Percentiles rank a stretch among this genome's conserved stretches.
Conservation (phyloP, 2,329 filamentous ascomycete genomes). For the Escovopsis weberi region DNA sequence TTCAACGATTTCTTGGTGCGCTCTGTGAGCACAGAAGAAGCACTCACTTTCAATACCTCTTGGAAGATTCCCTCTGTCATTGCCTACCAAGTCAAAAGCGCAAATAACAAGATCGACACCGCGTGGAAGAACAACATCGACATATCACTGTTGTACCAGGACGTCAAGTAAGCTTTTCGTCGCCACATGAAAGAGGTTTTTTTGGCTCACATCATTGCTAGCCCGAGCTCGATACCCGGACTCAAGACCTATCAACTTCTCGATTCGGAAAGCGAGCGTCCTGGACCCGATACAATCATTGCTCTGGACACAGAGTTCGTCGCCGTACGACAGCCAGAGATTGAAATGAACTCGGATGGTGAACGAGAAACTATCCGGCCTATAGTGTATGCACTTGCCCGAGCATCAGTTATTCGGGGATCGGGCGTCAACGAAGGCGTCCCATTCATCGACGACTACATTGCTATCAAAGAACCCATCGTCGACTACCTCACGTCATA, state of each 20-base stretch:
- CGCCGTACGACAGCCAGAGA: slow-evolving; percentile 79
- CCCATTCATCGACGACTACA: slow-evolving; percentile 96
- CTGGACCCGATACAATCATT: slow-evolving; percentile 58
- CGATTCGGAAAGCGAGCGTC: slow-evolving; percentile 44
- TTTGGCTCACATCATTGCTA: background rate
- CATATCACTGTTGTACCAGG: slow-evolving; percentile 68
- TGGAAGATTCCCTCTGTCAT: slow-evolving; percentile 92
- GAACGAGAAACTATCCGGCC: slow-evolving; percentile 84
- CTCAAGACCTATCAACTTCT: slow-evolving; percentile 47
- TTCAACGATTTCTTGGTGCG: slow-evolving; percentile 96
- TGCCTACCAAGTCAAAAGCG: slow-evolving; percentile 68
- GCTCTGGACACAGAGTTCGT: slow-evolving; percentile 97
- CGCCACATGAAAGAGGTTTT: background rate
- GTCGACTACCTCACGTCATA: slow-evolving; percentile 92
- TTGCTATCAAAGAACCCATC: slow-evolving; percentile 76
- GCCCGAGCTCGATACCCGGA: slow-evolving; percentile 11
- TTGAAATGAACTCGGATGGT: slow-evolving; percentile 90
- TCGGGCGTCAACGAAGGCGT: slow-evolving; percentile 61
- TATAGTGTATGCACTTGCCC: slow-evolving; percentile 79
- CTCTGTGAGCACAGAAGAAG: slow-evolving; percentile 65
- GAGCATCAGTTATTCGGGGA: slow-evolving; percentile 80
- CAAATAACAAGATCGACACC: slow-evolving; percentile 69
- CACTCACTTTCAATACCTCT: slow-evolving; percentile 70
- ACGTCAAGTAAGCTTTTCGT: slow-evolving; percentile 33
- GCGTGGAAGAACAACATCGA: slow-evolving; percentile 78